A percentile compares a stretch with the other conserved stretches of the same genome.
Conservation (phyloP, 176 grass and related monocot species). For the Typha latifolia region DNA sequence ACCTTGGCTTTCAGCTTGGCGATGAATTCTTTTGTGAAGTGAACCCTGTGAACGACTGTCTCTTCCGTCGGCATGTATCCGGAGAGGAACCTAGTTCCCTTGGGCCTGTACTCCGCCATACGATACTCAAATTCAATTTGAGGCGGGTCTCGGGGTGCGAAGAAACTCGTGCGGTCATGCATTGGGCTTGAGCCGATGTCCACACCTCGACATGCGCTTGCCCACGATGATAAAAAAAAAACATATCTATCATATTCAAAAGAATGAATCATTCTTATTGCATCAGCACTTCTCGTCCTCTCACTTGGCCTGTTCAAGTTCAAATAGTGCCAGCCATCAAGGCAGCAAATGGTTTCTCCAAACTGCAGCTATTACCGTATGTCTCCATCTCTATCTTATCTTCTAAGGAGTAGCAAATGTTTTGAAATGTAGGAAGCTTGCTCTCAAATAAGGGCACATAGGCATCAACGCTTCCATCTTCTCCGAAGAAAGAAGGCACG, state of each 20-base stretch:
- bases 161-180: neutral
- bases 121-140: neutral
- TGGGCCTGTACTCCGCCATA: neutral
- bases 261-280: no score
- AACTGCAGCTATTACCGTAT: no score
- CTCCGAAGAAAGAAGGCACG: constrained; percentile 14
- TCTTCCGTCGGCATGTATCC: neutral
- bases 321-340: no score
- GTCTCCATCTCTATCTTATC: neutral
- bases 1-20: neutral
- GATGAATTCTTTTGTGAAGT: neutral
- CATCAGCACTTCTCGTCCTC: neutral
- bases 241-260: no score
- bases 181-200: no score
- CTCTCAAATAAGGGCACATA: constrained; percentile 16
- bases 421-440: constrained; percentile 9
- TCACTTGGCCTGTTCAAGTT: no score
- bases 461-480: constrained; percentile 16
- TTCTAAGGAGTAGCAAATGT: constrained; percentile 9
- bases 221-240: no score
- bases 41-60: neutral
- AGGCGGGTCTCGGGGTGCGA: neutral
- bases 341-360: no score
- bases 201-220: no score
- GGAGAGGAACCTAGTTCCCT: neutral